Conservation (phyloP, 2,329 filamentous ascomycete genomes). For the Tympanopsis confertula region DNA sequence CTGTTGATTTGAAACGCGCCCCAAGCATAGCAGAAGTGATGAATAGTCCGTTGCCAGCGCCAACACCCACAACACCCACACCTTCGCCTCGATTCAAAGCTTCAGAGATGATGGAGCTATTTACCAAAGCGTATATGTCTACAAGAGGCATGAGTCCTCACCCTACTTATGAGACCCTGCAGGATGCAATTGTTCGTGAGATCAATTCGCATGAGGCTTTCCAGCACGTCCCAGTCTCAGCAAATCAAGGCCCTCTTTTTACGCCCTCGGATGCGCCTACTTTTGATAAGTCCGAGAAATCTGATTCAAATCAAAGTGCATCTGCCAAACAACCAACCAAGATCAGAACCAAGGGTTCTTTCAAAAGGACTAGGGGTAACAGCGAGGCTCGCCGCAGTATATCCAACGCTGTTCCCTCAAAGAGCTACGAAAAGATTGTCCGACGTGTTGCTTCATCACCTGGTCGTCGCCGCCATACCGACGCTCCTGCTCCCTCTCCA, state of each 20-base stretch:
- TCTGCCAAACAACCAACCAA: too few relatives aligned
- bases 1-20: slow-evolving; percentile 10
- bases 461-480: slow-evolving; percentile 20
- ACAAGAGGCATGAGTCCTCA: slow-evolving; percentile 14
- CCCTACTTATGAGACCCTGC: slow-evolving; percentile 24
- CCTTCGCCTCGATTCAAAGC: slow-evolving; percentile 16
- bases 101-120: slow-evolving; percentile 25
- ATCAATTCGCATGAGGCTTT: slow-evolving; percentile 30
- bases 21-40: slow-evolving; percentile 26
- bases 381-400: slow-evolving; percentile 16
- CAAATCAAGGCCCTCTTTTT: slow-evolving; percentile 16
- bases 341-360: slow-evolving; percentile 14
- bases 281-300: too few relatives aligned
- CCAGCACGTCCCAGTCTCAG: slow-evolving; percentile 16
- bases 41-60: slow-evolving; percentile 20
- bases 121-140: slow-evolving; percentile 21
- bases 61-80: slow-evolving; percentile 11
- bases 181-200: slow-evolving; percentile 27
- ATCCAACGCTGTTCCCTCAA: slow-evolving; percentile 13
- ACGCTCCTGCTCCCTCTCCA: slow-evolving; percentile 20
- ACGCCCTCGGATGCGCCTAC: too few relatives aligned
- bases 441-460: slow-evolving; percentile 9
- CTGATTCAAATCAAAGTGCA: too few relatives aligned
- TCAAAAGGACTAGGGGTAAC: slow-evolving; percentile 12
- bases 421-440: slow-evolving; percentile 8